Evolutionary conservation across 371 early-diverging fungal species (phyloP).

Genomic region (Mucor mucedo): DNA sequence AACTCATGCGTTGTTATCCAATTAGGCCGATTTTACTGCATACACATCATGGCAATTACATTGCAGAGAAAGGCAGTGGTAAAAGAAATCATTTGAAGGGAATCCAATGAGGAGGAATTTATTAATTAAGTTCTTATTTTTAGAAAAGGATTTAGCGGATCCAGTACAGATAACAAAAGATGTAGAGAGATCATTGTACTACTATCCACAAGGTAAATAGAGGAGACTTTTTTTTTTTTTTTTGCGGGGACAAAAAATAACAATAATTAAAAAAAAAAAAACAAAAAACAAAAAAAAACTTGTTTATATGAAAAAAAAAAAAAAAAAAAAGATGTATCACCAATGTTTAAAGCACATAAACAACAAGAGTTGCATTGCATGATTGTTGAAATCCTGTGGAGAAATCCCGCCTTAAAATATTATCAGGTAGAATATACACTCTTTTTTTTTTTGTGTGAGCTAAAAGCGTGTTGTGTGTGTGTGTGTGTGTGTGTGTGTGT

Average conservation of each 20-base stretch:
- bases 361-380: conserved; percentile 55
- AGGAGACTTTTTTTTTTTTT: too few relatives aligned
- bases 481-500: rapidly evolving
- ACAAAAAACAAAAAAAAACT: neutral
- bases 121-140: neutral
- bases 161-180: conserved; percentile 55
- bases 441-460: too few relatives aligned
- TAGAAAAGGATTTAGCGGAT: conserved; percentile 56
- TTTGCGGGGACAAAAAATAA: too few relatives aligned
- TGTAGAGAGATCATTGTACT: conserved; percentile 56
- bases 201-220: conserved; percentile 50
- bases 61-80: conserved; percentile 58
- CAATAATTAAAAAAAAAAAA: neutral
- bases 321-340: conserved; percentile 41
- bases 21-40: conserved; percentile 56
- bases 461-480: too few relatives aligned
- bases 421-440: conserved; percentile 42
- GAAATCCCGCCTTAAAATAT: conserved; percentile 55
- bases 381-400: conserved; percentile 57
- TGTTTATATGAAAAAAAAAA: conserved; percentile 1
- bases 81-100: conserved; percentile 3
- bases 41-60: conserved; percentile 56
- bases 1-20: too few relatives aligned
- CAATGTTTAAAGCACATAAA: conserved; percentile 48
- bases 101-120: neutral